These are phyloP conservation scores for Ilyonectria sp. DNA, from an alignment of 2,329 filamentous ascomycete species.

Conservation along the genomic window DNA sequence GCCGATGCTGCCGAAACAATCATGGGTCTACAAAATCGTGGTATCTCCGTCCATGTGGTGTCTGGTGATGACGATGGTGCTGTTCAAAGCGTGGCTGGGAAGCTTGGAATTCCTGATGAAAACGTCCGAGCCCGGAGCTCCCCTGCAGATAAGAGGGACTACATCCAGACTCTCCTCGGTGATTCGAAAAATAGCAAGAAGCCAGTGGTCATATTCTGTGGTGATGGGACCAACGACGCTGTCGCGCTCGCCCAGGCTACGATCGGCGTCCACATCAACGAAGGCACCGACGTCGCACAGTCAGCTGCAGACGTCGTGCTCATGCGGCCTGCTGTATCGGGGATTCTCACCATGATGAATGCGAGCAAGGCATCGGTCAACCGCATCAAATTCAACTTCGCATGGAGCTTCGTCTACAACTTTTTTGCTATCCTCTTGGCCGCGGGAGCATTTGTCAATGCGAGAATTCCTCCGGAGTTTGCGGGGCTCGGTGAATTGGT, in stretches of 20 bases:
- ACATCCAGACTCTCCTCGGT: constrained; percentile 58
- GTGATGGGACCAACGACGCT: constrained; percentile 87
- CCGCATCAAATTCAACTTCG: constrained; percentile 78
- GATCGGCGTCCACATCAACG: constrained; percentile 79
- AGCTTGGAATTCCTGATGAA: constrained; percentile 56
- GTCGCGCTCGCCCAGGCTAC: constrained; percentile 79
- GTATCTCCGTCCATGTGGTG: constrained; percentile 63
- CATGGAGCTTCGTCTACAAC: constrained; percentile 81
- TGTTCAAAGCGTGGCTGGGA: constrained; percentile 57
- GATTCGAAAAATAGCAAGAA: constrained; percentile 32
- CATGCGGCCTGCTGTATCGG: constrained; percentile 68
- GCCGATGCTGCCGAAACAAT: constrained; percentile 58
- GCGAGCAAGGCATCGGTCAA: constrained; percentile 61
- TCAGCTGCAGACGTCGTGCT: constrained; percentile 80
- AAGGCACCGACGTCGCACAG: constrained; percentile 74
- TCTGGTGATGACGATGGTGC: constrained; percentile 69
- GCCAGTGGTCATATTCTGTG: constrained; percentile 75
- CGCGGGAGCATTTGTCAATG: constrained; percentile 73
- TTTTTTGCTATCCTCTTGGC: constrained; percentile 77
- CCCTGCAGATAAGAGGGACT: constrained; percentile 63
- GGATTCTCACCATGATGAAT: constrained; percentile 72
- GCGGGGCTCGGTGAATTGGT: constrained; percentile 81
- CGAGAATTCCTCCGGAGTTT: constrained; percentile 70
- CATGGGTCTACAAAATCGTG: constrained; percentile 52
- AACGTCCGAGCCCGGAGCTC: constrained; percentile 60